phyloP scores from a whole-genome alignment of 2,329 filamentous ascomycete genomes.

The Fusarium sp. region DNA sequence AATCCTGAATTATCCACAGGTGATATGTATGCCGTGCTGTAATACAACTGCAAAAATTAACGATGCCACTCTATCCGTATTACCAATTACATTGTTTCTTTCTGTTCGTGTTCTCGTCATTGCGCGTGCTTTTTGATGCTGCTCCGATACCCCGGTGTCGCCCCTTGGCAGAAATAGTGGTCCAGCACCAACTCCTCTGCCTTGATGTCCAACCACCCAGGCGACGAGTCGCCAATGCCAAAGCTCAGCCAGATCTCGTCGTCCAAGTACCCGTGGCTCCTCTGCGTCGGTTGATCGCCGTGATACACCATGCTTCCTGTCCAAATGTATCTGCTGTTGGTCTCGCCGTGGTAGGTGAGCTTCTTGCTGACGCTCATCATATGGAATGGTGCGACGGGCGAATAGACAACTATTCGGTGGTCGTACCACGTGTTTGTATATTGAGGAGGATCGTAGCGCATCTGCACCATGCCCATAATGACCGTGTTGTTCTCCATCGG shows the following conservation, averaged over 20 bases:
- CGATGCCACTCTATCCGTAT: constrained; percentile 14
- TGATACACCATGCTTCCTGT: constrained; percentile 40
- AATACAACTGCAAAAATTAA: constrained; percentile 18
- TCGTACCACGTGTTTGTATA: constrained; percentile 39
- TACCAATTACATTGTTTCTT: constrained; percentile 29
- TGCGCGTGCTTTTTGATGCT: constrained; percentile 27
- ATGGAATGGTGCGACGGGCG: constrained; percentile 26
- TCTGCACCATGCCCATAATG: constrained; percentile 40
- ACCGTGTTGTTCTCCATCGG: constrained; percentile 35
- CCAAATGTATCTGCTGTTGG: constrained; percentile 37
- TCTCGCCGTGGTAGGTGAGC: constrained; percentile 39
- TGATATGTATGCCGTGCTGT: constrained; percentile 2
- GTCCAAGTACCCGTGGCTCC: constrained; percentile 33
- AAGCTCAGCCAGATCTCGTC: constrained; percentile 40
- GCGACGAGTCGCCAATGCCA: constrained; percentile 36
- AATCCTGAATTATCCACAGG: constrained; percentile 4
- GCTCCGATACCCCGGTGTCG: constrained; percentile 14
- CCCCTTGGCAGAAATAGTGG: constrained; percentile 34
- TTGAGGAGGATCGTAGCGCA: constrained; percentile 36
- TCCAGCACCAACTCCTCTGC: constrained; percentile 35
- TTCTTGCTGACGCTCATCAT: constrained; percentile 42
- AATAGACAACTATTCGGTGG: constrained; percentile 37
- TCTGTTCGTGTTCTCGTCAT: constrained; percentile 26
- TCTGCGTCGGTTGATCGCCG: constrained; percentile 14
- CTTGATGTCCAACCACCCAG: constrained; percentile 36